Evolutionary conservation across 345 rosid species (phyloP).

Genomic region (Rhizophora mangle): DNA sequence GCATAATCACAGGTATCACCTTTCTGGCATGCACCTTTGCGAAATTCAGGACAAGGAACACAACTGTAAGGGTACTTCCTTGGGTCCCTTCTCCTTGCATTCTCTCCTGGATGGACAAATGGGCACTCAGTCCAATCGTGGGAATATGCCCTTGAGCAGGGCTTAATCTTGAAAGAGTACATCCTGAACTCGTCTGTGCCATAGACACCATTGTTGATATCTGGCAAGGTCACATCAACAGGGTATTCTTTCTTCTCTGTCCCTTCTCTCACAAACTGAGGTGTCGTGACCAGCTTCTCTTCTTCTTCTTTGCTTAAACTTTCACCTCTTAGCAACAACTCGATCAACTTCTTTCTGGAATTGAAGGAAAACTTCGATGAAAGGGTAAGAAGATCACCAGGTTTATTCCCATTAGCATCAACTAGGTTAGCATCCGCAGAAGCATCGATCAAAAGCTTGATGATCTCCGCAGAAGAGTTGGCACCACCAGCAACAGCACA

Average conservation of each 20-base stretch:
- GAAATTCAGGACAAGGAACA: slow-evolving; percentile 97
- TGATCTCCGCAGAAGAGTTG: slow-evolving; percentile 43
- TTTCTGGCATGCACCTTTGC: slow-evolving; percentile 87
- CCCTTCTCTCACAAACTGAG: slow-evolving; percentile 51
- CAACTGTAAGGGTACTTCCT: slow-evolving; percentile 89
- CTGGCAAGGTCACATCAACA: slow-evolving; percentile 76
- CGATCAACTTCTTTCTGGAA: slow-evolving; percentile 54
- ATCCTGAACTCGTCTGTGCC: slow-evolving; percentile 90
- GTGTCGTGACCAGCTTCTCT: slow-evolving; percentile 29
- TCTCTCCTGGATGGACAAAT: slow-evolving; percentile 97
- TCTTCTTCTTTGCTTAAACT: slow-evolving; percentile 43
- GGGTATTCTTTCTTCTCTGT: slow-evolving; percentile 80
- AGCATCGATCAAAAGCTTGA: slow-evolving; percentile 65
- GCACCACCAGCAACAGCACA: slow-evolving; percentile 85
- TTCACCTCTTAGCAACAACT: slow-evolving; percentile 52
- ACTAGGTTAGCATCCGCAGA: slow-evolving; percentile 50
- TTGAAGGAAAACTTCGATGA: slow-evolving; percentile 32
- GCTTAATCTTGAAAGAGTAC: slow-evolving; percentile 90
- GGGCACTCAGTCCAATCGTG: slow-evolving; percentile 99
- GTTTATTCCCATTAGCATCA: slow-evolving; percentile 70
- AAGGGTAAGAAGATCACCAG: slow-evolving; percentile 49
- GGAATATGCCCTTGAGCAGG: slow-evolving; percentile 97
- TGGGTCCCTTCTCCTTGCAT: slow-evolving; percentile 96
- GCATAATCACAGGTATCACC: slow-evolving; percentile 92
- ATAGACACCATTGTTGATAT: slow-evolving; percentile 80